Conservation (phyloP, 495 filamentous ascomycete genomes). For the Penicillium arizonense region DNA sequence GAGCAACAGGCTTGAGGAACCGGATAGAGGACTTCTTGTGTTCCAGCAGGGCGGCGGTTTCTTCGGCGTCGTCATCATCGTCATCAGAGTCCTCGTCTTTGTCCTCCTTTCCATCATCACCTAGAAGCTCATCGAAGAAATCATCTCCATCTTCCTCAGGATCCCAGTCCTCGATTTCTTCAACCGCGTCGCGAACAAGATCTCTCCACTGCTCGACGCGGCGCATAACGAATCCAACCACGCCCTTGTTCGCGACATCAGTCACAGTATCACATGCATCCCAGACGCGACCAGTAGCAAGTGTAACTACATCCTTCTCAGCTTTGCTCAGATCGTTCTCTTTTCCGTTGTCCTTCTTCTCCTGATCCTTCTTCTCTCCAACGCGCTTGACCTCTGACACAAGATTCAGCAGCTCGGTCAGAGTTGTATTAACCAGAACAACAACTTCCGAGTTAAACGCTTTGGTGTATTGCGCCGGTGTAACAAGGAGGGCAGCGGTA, state of each 20-base stretch:
- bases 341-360: constrained; percentile 24
- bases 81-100: constrained; percentile 42
- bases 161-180: constrained; percentile 83
- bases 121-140: constrained; percentile 44
- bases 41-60: constrained; percentile 30
- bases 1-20: constrained; percentile 40
- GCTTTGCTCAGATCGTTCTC: constrained; percentile 24
- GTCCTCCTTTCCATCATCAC: constrained; percentile 39
- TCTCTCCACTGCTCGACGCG: constrained; percentile 67
- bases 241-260: constrained; percentile 58
- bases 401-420: constrained; percentile 41
- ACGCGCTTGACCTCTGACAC: constrained; percentile 33
- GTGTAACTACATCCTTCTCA: constrained; percentile 39
- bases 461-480: constrained; percentile 53
- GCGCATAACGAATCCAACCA: constrained; percentile 58
- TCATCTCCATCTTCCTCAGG: constrained; percentile 61
- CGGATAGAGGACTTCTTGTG: constrained; percentile 39
- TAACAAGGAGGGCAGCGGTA: constrained; percentile 63
- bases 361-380: constrained; percentile 21
- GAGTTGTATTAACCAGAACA: constrained; percentile 26
- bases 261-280: constrained; percentile 71
- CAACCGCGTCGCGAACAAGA: constrained; percentile 73
- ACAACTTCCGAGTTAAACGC: constrained; percentile 54
- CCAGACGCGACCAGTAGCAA: constrained; percentile 51
- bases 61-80: constrained; percentile 25